phyloP scores from a whole-genome alignment of 768 basidiomycete species.

The Xerocomellus chrysenteron region DNA sequence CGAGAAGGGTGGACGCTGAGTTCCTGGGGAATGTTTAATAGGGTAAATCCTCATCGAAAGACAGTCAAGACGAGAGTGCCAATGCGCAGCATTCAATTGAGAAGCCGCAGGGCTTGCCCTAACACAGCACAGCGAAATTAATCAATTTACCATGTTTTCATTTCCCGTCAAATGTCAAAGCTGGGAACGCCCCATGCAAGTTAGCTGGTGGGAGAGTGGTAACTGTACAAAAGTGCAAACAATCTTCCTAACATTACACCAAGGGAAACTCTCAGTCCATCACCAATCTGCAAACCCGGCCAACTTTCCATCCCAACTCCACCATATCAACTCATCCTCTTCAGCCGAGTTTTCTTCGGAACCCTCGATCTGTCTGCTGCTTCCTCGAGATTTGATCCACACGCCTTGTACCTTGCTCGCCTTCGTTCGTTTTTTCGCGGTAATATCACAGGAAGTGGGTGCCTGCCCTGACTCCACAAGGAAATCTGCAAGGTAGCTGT shows the following conservation, averaged over 20 bases:
- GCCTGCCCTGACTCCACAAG: constrained; percentile 25
- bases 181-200: not conserved
- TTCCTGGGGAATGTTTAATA: not conserved
- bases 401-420: constrained; percentile 37
- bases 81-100: too few relatives aligned
- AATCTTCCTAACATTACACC: not conserved
- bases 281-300: constrained; percentile 49
- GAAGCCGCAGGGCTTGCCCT: too few relatives aligned
- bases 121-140: not conserved
- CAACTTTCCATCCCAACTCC: constrained; percentile 50
- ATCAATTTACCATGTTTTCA: not conserved
- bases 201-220: not conserved
- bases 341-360: constrained; percentile 29
- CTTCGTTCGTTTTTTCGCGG: constrained; percentile 30
- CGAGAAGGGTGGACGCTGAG: not conserved
- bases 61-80: too few relatives aligned
- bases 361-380: not conserved
- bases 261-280: constrained; percentile 1
- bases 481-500: constrained; percentile 37
- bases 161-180: not conserved
- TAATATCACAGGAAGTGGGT: constrained; percentile 12
- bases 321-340: constrained; percentile 52
- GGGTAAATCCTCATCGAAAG: not conserved
- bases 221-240: not conserved
- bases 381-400: constrained; percentile 35